phyloP scores from a whole-genome alignment of 805 yeast species.

The Kodamaea hsintzibuensis region DNA sequence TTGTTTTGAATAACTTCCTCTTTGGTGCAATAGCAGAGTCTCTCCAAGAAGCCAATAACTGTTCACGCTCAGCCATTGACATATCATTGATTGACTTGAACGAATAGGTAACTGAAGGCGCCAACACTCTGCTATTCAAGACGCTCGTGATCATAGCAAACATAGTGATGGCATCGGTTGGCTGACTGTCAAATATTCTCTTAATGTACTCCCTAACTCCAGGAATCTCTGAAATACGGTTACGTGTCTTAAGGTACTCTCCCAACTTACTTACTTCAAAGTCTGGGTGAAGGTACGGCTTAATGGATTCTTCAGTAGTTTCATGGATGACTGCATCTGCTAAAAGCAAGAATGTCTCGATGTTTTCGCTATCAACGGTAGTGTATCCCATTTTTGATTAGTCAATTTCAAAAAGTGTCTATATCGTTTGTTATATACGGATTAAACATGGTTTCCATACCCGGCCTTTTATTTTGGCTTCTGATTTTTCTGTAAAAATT shows the following conservation, averaged over 20 bases:
- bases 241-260: constrained; percentile 27
- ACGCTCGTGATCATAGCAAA: constrained; percentile 26
- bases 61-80: constrained; percentile 33
- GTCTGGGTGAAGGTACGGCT: constrained; percentile 22
- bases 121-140: constrained; percentile 30
- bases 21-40: constrained; percentile 38
- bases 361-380: constrained; percentile 18
- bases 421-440: neutral
- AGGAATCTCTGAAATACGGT: constrained; percentile 33
- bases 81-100: constrained; percentile 38
- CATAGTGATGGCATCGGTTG: constrained; percentile 1
- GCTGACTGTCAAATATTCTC: neutral
- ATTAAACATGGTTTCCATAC: neutral
- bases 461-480: neutral
- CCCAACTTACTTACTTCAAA: constrained; percentile 29
- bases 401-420: neutral
- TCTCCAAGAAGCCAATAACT: constrained; percentile 39
- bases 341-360: constrained; percentile 28
- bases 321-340: constrained; percentile 40
- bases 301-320: constrained; percentile 26
- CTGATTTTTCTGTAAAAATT: neutral
- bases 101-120: constrained; percentile 35
- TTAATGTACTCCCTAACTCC: constrained; percentile 19
- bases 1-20: constrained; percentile 34
- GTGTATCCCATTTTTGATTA: constrained; percentile 5